Conservation (phyloP, 495 filamentous ascomycete genomes). For the Trypethelium eluteriae region DNA sequence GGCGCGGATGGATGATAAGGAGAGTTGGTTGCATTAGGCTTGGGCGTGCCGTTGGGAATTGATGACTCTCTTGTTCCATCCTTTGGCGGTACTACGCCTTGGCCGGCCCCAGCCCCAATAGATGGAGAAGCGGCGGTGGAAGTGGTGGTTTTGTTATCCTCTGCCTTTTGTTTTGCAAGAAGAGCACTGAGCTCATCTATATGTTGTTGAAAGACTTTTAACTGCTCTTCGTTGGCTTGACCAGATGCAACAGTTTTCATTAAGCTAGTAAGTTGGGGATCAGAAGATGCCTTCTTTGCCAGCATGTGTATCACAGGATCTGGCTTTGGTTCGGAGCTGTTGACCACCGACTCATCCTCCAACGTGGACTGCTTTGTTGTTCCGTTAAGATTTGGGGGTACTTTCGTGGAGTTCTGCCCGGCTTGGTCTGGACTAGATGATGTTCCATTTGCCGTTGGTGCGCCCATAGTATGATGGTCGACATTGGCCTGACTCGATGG, state of each 20-base stretch:
- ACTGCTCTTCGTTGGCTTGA: slow-evolving; percentile 67
- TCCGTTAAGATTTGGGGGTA: slow-evolving; percentile 16
- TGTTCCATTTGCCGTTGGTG: slow-evolving; percentile 8
- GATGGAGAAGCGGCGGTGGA: slow-evolving; percentile 17
- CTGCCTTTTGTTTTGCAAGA: slow-evolving; percentile 38
- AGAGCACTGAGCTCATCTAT: slow-evolving; percentile 80
- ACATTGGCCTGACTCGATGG: slow-evolving; percentile 11
- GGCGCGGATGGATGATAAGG: slow-evolving; percentile 14
- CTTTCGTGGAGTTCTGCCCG: slow-evolving; percentile 21
- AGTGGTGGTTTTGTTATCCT: slow-evolving; percentile 13
- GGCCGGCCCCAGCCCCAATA: slow-evolving; percentile 5
- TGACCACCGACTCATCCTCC: not conserved
- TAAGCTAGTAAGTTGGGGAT: slow-evolving; percentile 82
- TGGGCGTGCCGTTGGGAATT: slow-evolving; percentile 17
- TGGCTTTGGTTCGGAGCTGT: slow-evolving; percentile 40
- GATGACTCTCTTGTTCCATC: slow-evolving; percentile 12
- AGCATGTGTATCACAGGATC: slow-evolving; percentile 95
- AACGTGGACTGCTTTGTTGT: not conserved
- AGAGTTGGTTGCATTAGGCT: slow-evolving; percentile 16
- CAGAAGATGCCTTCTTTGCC: slow-evolving; percentile 75
- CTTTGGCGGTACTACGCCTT: slow-evolving; percentile 18
- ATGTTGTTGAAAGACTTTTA: slow-evolving; percentile 82
- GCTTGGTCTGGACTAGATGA: slow-evolving; percentile 9
- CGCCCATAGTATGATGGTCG: slow-evolving; percentile 20
- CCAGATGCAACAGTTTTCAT: slow-evolving; percentile 94